Evolutionary conservation across 768 basidiomycete genomes (phyloP).

Genomic region (Rubroboletus satanas): DNA sequence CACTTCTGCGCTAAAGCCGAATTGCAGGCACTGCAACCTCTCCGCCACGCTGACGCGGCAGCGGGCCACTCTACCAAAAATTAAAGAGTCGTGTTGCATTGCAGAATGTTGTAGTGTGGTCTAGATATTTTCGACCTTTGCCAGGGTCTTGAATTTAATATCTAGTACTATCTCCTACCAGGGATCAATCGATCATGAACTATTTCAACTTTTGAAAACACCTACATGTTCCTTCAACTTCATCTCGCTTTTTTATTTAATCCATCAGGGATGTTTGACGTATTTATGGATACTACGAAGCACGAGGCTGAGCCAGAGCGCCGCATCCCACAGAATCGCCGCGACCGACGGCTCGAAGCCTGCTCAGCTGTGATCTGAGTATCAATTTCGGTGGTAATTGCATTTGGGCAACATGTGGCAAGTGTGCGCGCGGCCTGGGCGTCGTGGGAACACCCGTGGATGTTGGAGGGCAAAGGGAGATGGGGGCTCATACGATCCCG

Average conservation of each 20-base stretch:
- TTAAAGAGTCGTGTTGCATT: not conserved
- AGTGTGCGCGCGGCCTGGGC: not conserved
- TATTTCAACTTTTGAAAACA: not conserved
- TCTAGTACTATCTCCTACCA: not conserved
- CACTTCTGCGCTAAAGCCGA: not conserved
- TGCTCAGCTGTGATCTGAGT: not conserved
- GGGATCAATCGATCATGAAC: not conserved
- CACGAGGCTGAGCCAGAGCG: not conserved
- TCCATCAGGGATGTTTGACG: not conserved
- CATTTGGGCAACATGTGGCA: not conserved
- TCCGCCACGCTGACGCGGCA: no score
- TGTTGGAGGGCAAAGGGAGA: not conserved
- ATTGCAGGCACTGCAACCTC: not conserved
- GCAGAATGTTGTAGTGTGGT: not conserved
- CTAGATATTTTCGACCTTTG: not conserved
- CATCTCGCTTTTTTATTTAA: not conserved
- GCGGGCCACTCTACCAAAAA: not conserved
- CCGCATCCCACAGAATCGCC: not conserved
- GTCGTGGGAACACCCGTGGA: not conserved
- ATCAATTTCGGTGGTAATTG: slow-evolving; percentile 2
- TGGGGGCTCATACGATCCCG: no score
- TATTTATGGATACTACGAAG: not conserved
- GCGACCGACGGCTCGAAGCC: not conserved
- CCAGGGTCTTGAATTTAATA: not conserved
- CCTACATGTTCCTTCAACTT: not conserved